phyloP scores from a whole-genome alignment of 2,329 filamentous ascomycete genomes.

The Colletotrichum caudatum region DNA sequence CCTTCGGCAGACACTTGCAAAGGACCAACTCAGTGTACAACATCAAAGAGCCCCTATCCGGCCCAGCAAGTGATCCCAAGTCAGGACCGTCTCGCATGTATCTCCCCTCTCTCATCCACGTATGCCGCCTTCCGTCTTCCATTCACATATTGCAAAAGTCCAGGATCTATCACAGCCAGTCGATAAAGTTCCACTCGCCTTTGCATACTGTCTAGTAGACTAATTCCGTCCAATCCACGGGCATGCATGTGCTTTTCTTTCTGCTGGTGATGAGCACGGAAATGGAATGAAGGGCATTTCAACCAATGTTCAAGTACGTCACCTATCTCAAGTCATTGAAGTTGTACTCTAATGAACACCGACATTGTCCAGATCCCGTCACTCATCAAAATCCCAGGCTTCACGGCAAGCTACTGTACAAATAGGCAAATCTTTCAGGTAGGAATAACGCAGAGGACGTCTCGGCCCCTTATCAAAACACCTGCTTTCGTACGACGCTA shows the following conservation, averaged over 20 bases:
- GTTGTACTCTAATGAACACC: neutral
- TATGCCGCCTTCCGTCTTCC: conserved; percentile 11
- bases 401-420: neutral
- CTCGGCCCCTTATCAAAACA: neutral
- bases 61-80: neutral
- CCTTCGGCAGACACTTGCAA: neutral
- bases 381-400: neutral
- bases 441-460: conserved; percentile 1
- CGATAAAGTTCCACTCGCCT: neutral
- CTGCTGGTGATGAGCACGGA: neutral
- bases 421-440: neutral
- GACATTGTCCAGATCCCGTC: neutral
- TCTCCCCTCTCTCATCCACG: neutral
- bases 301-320: neutral
- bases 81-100: conserved; percentile 10
- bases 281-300: neutral
- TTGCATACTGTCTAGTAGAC: neutral
- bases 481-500: neutral
- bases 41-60: neutral
- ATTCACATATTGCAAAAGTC: neutral
- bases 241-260: neutral
- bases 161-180: neutral
- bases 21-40: neutral
- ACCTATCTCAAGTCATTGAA: neutral
- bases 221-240: too few relatives aligned